phyloP scores from a whole-genome alignment of 225 moss, liverwort and hornwort genomes.

The Antitrichia curtipendula region DNA sequence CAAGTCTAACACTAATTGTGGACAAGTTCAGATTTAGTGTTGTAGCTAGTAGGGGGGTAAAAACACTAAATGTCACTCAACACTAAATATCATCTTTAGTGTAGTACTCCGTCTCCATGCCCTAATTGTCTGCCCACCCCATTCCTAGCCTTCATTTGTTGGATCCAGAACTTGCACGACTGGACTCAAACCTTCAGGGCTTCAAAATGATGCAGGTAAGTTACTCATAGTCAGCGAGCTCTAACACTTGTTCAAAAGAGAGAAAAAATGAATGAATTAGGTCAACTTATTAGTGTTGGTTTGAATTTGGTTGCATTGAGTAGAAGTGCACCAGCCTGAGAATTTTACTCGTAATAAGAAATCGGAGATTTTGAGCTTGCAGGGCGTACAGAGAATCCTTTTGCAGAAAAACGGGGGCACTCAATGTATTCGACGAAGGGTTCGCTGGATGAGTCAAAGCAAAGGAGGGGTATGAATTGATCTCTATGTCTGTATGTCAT shows the following conservation, averaged over 20 bases:
- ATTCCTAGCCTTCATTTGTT: not conserved
- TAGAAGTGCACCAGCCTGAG: not conserved
- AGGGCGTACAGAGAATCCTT: not conserved
- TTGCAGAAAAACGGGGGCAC: not conserved
- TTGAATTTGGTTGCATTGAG: not conserved
- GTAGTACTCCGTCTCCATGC: not conserved
- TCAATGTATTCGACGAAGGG: not conserved
- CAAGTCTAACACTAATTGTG: too few relatives aligned
- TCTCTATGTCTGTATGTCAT: not conserved
- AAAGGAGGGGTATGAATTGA: not conserved
- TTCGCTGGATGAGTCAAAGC: slow-evolving; percentile 10
- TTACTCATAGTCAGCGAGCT: not conserved
- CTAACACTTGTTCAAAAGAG: not conserved
- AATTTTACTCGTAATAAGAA: not conserved
- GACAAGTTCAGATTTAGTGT: too few relatives aligned
- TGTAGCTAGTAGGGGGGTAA: too few relatives aligned
- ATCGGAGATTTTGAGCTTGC: not conserved
- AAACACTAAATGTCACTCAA: too few relatives aligned
- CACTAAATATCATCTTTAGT: too few relatives aligned
- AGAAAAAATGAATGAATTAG: not conserved
- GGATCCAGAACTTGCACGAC: not conserved
- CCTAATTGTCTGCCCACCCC: not conserved
- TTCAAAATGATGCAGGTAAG: slow-evolving; percentile 27
- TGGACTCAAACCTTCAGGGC: not conserved
- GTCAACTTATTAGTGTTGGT: not conserved